Base-by-base conservation (phyloP, 495 filamentous ascomycete genomes). In the Lasiosphaeria ovina region DNA sequence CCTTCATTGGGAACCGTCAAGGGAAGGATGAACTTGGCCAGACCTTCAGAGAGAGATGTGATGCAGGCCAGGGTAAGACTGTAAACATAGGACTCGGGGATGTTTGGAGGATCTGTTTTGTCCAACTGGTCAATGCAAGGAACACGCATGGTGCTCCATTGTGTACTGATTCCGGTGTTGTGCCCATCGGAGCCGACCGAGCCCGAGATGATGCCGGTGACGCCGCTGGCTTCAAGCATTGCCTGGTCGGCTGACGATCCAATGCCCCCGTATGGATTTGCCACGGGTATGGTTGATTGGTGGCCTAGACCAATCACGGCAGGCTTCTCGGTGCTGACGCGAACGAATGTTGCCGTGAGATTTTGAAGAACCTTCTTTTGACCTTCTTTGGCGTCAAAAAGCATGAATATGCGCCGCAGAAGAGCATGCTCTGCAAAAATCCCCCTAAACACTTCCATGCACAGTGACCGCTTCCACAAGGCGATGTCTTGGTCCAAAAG, bases 1-100 rank as follows among this genome's bases (percentile, higher is more conserved):
- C 55, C 71, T 33, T 87, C 84, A 17, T 79, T 81, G 31, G 90
- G 86, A 0, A 95, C 87, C 0, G 93, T 95, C 51, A 98, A 74
- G 0, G 94, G 94, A 34, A 98, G 80, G 49, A 97, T 87, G 66
- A 95, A 95, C 67, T 91, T 95, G 24, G 93, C 95, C 32, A 98
- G 81, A 8, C 90, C 90, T 69, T 98, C 94, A 1, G 93, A 93
- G 61, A 98, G 82, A 3, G 83, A 87, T 57, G 87, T 91, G 55
- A 98, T 86, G 72, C 95, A 98, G 2, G 89, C 89, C 12, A 98
- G 78, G 6, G 91, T 90, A 14, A 98, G 80, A 65, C 88, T 89
- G 73, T 98, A 97, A 34, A 97, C 83, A 67, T 98, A 98, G 0
- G 95, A 95, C 54, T 97, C 92, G 1, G 94, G 94, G 45, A 94